Evolutionary conservation across 345 rosid genomes (phyloP).

Genomic region (Syzygium grande): DNA sequence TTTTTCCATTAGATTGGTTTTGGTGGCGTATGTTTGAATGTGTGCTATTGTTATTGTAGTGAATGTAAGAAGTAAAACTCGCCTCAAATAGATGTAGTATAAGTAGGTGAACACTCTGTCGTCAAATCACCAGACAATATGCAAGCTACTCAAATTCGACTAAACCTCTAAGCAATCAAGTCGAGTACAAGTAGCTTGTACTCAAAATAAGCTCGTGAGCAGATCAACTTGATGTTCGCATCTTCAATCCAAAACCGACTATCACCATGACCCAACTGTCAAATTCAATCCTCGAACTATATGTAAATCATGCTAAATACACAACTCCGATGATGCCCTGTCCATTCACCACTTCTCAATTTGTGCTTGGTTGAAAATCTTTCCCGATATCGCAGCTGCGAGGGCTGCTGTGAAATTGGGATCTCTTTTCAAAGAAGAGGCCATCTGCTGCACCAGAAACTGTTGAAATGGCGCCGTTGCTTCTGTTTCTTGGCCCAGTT

Average conservation of each 20-base stretch:
- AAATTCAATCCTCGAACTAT: not conserved
- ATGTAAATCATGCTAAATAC: not conserved
- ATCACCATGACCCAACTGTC: not conserved
- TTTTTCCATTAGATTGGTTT: not conserved
- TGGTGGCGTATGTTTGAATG: not conserved
- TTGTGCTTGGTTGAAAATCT: slow-evolving; percentile 20
- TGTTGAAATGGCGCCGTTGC: slow-evolving; percentile 26
- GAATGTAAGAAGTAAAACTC: not conserved
- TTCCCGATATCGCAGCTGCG: slow-evolving; percentile 75
- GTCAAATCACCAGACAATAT: not conserved
- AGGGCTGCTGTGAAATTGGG: slow-evolving; percentile 72
- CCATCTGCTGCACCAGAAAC: slow-evolving; percentile 68
- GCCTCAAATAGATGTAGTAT: not conserved
- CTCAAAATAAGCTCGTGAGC: not conserved
- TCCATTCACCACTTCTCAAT: not conserved
- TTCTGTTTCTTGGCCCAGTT: slow-evolving; percentile 9
- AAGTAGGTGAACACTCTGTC: not conserved
- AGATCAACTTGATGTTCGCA: not conserved
- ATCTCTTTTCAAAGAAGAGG: slow-evolving; percentile 65
- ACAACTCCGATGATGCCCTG: not conserved
- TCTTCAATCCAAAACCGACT: not conserved
- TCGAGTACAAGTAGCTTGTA: not conserved
- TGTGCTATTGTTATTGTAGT: not conserved
- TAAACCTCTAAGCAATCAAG: not conserved
- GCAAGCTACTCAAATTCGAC: not conserved